A percentile compares a stretch with the other conserved stretches of the same genome.
phyloP scores from a whole-genome alignment of 768 basidiomycete genomes.

The Podaxis sp. region DNA sequence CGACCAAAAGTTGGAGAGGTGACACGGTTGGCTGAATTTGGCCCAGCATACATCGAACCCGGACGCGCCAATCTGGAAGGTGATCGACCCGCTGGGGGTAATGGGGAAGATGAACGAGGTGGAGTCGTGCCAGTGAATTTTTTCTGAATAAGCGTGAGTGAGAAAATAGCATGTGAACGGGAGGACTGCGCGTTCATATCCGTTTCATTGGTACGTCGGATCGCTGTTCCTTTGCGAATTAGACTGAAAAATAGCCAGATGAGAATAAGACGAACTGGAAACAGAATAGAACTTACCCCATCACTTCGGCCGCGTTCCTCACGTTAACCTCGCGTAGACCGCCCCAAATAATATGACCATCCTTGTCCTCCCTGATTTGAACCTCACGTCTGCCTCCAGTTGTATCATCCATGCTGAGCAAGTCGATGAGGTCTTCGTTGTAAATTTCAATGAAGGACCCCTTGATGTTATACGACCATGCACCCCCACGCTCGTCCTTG shows the following conservation, averaged over 20 bases:
- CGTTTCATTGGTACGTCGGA: constrained; percentile 93
- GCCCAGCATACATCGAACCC: constrained; percentile 66
- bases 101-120: constrained; percentile 75
- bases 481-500: constrained; percentile 69
- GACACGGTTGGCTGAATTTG: constrained; percentile 48
- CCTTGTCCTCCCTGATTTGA: constrained; percentile 95
- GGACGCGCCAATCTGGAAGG: constrained; percentile 77
- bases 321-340: constrained; percentile 92
- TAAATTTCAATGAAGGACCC: constrained; percentile 97
- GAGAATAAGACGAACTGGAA: constrained; percentile 5
- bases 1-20: constrained; percentile 77
- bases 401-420: constrained; percentile 73
- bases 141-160: constrained; percentile 90
- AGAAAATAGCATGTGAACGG: constrained; percentile 98
- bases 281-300: constrained; percentile 63
- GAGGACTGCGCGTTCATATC: constrained; percentile 99
- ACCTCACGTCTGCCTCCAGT: constrained; percentile 76
- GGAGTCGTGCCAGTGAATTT: constrained; percentile 71
- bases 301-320: constrained; percentile 82
- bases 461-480: constrained; percentile 80
- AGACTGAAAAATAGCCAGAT: constrained; percentile 45
- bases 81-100: constrained; percentile 69
- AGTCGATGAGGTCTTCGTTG: constrained; percentile 98
- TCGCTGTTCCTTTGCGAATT: constrained; percentile 84
- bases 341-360: constrained; percentile 95